Evolutionary conservation across 1,139 yeast genomes (phyloP), one percentile per base, ranked within the genome.

Genomic region (Spencermartinsiella ligniputridi): DNA sequence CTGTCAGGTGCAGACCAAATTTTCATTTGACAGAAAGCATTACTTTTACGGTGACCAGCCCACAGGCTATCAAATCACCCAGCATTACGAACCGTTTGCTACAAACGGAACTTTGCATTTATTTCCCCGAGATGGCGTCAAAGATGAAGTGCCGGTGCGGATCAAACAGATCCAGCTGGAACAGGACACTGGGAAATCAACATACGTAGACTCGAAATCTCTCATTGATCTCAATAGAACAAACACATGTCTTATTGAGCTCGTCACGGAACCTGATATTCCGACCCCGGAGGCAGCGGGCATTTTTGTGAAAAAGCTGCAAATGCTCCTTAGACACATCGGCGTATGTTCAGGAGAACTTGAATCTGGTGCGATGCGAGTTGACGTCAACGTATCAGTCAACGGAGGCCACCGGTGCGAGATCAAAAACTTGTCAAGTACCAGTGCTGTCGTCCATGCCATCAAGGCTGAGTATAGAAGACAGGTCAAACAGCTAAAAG

Each of bases 11-110:
- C 78, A 79, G 48, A 52, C 65, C 0, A 54, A 61, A 9, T 83
- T 92, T 0, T 69, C 82, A 1, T 92, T 92, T 62, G 99, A 92
- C 61, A 70, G 99, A 51, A 92, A 92, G 62, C 99, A 92, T 63
- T 92, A 92, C 63, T 90, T 92, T 63, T 92, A 92, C 61, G 94
- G 94, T 0, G 99, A 92, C 63, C 97, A 92, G 63, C 98, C 98
- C 0, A 68, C 86, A 43, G 99, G 99, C 0, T 92, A 89, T 63
- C 99, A 92, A 61, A 83, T 92, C 45, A 92, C 99, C 0, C 99
- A 92, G 66, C 86, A 80, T 58, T 88, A 77, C 60, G 74, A 75
- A 39, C 97, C 99, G 1, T 70, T 86, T 40, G 95, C 97, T 1
- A 70, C 63, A 32, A 70, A 76, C 40, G 98, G 98, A 0, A 52